These are phyloP conservation scores for Fomes fomentarius DNA, from an alignment of 1,284 basidiomycete genomes.

Conservation along the genomic window DNA sequence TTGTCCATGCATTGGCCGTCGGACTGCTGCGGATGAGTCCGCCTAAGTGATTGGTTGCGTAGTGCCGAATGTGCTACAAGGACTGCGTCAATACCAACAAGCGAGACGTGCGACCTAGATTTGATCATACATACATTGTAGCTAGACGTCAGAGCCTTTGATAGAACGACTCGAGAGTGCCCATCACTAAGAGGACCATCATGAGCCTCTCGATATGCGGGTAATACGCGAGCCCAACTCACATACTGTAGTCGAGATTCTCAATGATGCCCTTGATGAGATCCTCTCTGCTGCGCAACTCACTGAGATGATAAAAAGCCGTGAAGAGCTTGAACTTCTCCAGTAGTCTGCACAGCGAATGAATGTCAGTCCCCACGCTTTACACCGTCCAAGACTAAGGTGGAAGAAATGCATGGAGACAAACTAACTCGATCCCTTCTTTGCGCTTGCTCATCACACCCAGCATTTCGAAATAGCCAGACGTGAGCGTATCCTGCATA, in stretches of 20 bases:
- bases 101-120: neutral
- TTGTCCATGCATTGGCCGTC: constrained; percentile 79
- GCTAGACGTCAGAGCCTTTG: constrained; percentile 92
- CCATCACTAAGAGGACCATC: constrained; percentile 68
- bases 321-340: constrained; percentile 95
- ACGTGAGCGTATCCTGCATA: constrained; percentile 83
- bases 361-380: no score
- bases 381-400: no score
- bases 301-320: constrained; percentile 92
- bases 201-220: constrained; percentile 6
- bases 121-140: constrained; percentile 61
- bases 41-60: constrained; percentile 90
- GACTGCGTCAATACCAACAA: neutral
- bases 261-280: constrained; percentile 91
- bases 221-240: constrained; percentile 30
- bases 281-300: constrained; percentile 89
- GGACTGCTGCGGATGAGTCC: constrained; percentile 69
- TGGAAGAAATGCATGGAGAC: neutral
- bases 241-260: constrained; percentile 91
- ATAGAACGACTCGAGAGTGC: constrained; percentile 88
- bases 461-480: constrained; percentile 96
- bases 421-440: constrained; percentile 87
- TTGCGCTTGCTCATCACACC: constrained; percentile 86
- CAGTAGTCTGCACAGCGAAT: constrained; percentile 60
- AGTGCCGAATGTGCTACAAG: constrained; percentile 79